phyloP scores from a whole-genome alignment of 257 asterid genomes.

The Fraxinus americana region DNA sequence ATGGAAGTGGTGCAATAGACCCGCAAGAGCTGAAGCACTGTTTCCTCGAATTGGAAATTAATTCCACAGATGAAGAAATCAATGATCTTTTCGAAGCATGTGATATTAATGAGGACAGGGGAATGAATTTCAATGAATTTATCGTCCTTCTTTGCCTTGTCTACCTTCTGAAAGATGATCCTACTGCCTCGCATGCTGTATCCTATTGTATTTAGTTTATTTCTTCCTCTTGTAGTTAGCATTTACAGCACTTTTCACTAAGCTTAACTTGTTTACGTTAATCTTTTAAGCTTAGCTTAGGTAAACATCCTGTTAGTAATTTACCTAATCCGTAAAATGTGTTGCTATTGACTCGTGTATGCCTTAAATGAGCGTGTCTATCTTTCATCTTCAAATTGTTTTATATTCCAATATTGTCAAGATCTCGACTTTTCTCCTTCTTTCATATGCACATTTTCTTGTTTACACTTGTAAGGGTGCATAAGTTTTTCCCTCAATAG shows the following conservation, averaged over 20 bases:
- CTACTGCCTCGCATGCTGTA: conserved; percentile 46
- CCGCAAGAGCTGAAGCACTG: conserved; percentile 76
- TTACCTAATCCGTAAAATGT: not conserved
- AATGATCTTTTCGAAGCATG: conserved; percentile 78
- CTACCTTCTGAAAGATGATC: conserved; percentile 79
- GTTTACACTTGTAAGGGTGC: not conserved
- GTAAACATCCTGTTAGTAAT: not conserved
- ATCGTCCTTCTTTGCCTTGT: conserved; percentile 92
- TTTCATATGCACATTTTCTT: not conserved
- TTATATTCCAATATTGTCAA: not conserved
- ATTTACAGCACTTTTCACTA: not conserved
- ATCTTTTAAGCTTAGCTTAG: not conserved
- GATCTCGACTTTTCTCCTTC: not conserved
- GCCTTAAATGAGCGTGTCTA: not conserved
- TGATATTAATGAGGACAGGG: conserved; percentile 78
- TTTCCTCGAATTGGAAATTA: conserved; percentile 62
- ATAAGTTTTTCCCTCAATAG: not conserved
- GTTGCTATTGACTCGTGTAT: not conserved
- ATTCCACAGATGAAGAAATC: conserved; percentile 73
- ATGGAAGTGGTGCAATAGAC: conserved; percentile 79
- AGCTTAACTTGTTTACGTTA: not conserved
- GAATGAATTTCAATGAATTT: conserved; percentile 78
- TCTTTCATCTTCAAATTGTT: too few species aligned
- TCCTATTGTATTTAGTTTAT: conserved; percentile 28
- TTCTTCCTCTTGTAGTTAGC: not conserved